phyloP scores from a whole-genome alignment of 2,329 filamentous ascomycete species.

The Basipetospora sp. region DNA sequence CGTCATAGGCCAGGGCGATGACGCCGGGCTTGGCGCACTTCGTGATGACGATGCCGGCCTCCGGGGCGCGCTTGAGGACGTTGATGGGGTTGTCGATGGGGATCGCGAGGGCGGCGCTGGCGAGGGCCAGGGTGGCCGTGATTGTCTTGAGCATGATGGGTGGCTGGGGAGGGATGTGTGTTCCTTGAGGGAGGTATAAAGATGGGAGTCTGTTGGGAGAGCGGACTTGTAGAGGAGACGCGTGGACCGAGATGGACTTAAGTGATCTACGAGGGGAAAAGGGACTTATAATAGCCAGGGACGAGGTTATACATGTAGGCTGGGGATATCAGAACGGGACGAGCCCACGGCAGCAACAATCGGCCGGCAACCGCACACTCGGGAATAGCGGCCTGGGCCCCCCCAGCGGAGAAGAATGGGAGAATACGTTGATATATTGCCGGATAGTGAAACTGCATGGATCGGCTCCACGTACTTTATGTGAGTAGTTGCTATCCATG shows the following conservation, averaged over 20 bases:
- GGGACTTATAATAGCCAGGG: too few relatives aligned
- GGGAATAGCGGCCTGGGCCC: too few relatives aligned
- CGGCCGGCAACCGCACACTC: too few relatives aligned
- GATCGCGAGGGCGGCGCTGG: slow-evolving; percentile 15
- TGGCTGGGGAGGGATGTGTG: background rate
- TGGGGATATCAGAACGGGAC: too few relatives aligned
- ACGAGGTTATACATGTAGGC: too few relatives aligned
- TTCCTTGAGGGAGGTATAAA: background rate
- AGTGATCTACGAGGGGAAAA: background rate
- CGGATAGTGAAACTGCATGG: too few relatives aligned
- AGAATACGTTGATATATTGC: too few relatives aligned
- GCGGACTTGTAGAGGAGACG: background rate
- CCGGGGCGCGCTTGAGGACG: slow-evolving; percentile 25
- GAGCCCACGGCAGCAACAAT: too few relatives aligned
- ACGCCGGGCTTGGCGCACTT: slow-evolving; percentile 29
- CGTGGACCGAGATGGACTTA: background rate
- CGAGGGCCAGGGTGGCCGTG: slow-evolving; percentile 14
- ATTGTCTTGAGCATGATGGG: slow-evolving; percentile 15
- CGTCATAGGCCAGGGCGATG: slow-evolving; percentile 38
- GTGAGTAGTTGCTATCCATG: too few relatives aligned
- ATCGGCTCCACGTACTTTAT: too few relatives aligned
- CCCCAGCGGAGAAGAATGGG: too few relatives aligned
- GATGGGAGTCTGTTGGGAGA: too few relatives aligned
- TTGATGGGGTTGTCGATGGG: slow-evolving; percentile 23
- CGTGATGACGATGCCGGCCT: slow-evolving; percentile 28